Percentiles rank a stretch among this genome's conserved stretches.
Evolutionary conservation across 306 rosid genomes (phyloP).

Genomic region (Quercus cerris): DNA sequence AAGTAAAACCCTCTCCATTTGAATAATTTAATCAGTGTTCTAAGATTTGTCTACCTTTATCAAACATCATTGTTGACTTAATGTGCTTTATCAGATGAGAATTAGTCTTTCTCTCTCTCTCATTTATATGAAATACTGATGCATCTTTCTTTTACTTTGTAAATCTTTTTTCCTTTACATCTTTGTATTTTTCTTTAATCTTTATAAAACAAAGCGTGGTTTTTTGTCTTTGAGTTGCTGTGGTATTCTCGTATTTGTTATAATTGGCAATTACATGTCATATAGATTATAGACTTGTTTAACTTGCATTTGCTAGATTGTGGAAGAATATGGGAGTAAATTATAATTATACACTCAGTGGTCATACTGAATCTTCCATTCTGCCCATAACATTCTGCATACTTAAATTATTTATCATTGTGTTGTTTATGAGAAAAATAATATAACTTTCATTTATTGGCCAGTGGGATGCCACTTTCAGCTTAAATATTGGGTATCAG

Average conservation of each 20-base stretch:
- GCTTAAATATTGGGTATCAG: not conserved
- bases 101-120: not conserved
- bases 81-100: not conserved
- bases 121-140: not conserved
- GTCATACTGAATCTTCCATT: no score
- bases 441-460: not conserved
- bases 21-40: not conserved
- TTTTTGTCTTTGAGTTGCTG: no score
- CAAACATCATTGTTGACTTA: not conserved
- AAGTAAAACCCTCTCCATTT: constrained; percentile 28
- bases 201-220: no score
- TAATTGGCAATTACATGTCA: no score
- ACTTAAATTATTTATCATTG: not conserved
- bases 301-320: no score
- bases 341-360: no score
- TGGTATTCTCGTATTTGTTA: no score
- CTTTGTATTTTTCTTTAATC: no score
- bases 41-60: not conserved
- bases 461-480: not conserved
- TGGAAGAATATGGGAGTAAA: no score
- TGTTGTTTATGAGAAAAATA: not conserved
- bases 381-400: no score
- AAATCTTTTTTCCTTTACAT: no score
- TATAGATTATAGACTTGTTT: no score
- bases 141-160: not conserved